Conservation (phyloP, 129 eudicot genomes). For the Deinandra increscens region DNA sequence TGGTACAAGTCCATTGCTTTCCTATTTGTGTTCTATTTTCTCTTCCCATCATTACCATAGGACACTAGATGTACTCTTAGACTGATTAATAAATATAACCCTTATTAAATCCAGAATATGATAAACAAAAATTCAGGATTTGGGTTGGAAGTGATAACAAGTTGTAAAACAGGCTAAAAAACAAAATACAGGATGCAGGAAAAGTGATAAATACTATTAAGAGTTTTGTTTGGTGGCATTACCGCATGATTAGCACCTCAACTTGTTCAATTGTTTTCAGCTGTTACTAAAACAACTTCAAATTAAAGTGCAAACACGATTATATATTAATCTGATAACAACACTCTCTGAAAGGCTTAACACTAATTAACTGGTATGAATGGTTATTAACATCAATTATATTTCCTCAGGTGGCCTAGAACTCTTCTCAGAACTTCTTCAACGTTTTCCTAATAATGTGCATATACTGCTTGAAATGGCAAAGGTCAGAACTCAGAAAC, state of each 20-base stretch:
- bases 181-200: background rate
- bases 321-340: background rate
- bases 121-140: background rate
- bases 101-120: background rate
- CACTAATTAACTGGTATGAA: background rate
- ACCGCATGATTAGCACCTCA: background rate
- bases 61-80: background rate
- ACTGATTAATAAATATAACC: background rate
- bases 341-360: background rate
- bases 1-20: background rate
- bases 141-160: background rate
- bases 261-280: background rate
- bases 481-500: constrained; percentile 56
- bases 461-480: constrained; percentile 94
- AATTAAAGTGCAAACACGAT: too few species aligned
- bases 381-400: constrained; percentile 10
- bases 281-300: background rate
- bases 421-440: constrained; percentile 79
- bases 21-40: background rate
- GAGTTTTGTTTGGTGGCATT: background rate
- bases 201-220: background rate
- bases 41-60: background rate
- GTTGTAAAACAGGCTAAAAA: background rate
- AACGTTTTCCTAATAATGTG: constrained; percentile 83
- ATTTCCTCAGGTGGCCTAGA: constrained; percentile 81